Evolutionary conservation across 2,329 filamentous ascomycete species (phyloP), one percentile per base, ranked within the genome.

Genomic region (Colletotrichum camelliae): DNA sequence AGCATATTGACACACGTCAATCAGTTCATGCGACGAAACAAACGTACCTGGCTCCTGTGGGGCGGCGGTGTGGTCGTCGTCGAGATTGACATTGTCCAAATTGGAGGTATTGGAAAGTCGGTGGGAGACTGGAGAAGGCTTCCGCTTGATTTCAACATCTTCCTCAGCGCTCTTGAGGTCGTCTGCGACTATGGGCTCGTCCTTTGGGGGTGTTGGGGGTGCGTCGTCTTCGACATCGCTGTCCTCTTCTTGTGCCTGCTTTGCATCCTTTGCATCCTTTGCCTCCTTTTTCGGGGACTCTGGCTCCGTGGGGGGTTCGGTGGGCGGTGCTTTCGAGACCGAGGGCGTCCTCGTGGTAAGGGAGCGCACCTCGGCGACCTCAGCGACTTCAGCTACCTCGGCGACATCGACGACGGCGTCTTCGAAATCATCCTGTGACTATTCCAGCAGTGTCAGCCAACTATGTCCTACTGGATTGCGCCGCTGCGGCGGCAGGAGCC

Each of bases 401-500:
- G 75, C 89, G 91, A 84, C 95, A 35, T 75, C 73, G 48, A 74
- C 94, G 79, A 91, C 87, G 71, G 95, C 95, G 88, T 98, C 95
- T 86, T 98, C 95, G 81, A 97, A 98, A 18, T 91, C 91, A 80
- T 96, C 93, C 93, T 95, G 75, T 60, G 61, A 79, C 60, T 75
- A 58, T 27, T 31, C 12, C 57, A 31, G 12, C 35, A 27, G 24
- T 39, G 74, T 76, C 60, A 76, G 74, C 70, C 35, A 65, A 48
- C 52, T 13, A 29, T 48, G 9, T 52, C 60, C 3, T 29, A 27
- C 9, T 37, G 29, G 61, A 29, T 29, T 16, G 35, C 61, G n/a
- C 16, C 55, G 27, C 60, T 31, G 48, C 18, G 15, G 6, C 15
- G 27, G 13, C 43, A 68, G 37, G 64, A 55, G 55, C 18, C 48